Evolutionary conservation across 768 basidiomycete species (phyloP).

Genomic region (Termitomyces sp.): DNA sequence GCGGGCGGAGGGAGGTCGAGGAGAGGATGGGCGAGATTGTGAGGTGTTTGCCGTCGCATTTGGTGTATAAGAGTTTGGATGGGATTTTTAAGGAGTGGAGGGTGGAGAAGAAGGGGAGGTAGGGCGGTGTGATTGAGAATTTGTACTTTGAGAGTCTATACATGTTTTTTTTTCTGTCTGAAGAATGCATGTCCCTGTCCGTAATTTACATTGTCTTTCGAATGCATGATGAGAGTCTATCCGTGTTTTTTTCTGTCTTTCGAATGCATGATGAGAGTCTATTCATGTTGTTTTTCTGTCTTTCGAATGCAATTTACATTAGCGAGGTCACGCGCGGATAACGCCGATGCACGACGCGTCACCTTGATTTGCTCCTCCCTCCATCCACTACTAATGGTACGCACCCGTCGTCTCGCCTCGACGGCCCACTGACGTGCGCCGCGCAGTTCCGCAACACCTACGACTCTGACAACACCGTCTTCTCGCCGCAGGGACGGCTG

Average conservation of each 20-base stretch:
- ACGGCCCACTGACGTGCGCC: slow-evolving; percentile 17
- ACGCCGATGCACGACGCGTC: slow-evolving; percentile 22
- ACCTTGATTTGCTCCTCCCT: slow-evolving; percentile 12
- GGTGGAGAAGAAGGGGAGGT: slow-evolving; percentile 73
- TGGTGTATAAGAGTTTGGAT: slow-evolving; percentile 89
- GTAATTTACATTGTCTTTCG: no score
- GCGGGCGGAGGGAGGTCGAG: slow-evolving; percentile 69
- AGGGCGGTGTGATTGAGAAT: no score
- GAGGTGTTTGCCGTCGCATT: slow-evolving; percentile 77
- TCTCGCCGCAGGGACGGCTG: slow-evolving; percentile 92
- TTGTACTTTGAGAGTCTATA: no score
- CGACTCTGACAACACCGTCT: slow-evolving; percentile 98
- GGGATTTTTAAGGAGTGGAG: slow-evolving; percentile 93
- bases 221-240: no score
- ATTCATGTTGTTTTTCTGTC: no score
- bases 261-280: no score
- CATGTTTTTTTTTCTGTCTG: no score
- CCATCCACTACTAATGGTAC: slow-evolving; percentile 37
- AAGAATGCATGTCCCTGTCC: no score
- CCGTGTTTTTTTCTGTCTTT: no score
- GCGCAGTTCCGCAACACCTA: slow-evolving; percentile 89
- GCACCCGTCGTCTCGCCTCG: neutral
- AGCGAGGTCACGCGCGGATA: slow-evolving; percentile 13
- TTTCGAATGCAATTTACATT: no score
- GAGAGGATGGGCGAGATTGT: slow-evolving; percentile 85